Conservation (phyloP, 441 rosid species). For the Populus tomentosa region DNA sequence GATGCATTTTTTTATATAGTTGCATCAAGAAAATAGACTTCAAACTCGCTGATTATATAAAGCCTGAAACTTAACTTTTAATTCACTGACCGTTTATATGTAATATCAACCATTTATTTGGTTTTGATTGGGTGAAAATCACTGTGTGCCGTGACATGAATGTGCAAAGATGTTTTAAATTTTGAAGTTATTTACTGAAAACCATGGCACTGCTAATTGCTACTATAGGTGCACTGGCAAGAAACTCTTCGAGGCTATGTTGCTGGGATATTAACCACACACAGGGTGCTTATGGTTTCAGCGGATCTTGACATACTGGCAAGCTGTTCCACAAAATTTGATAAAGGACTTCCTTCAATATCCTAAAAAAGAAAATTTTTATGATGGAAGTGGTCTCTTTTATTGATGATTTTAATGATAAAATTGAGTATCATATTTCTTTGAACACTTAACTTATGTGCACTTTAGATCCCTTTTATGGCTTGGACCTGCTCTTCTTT, state of each 20-base stretch:
- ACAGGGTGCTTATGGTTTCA: constrained; percentile 87
- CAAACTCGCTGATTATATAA: too few species aligned
- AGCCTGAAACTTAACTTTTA: not conserved
- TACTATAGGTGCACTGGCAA: constrained; percentile 88
- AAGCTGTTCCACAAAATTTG: constrained; percentile 75
- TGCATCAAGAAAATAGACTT: too few species aligned
- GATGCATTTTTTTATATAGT: too few species aligned
- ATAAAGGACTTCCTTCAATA: constrained; percentile 96
- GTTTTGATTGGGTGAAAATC: not conserved
- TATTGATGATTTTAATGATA: not conserved
- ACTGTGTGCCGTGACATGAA: too few species aligned
- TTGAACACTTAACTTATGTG: constrained; percentile 51
- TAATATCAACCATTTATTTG: not conserved
- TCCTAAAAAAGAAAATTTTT: constrained; percentile 35
- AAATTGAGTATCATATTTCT: constrained; percentile 18
- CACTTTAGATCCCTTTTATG: constrained; percentile 94
- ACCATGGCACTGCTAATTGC: not conserved
- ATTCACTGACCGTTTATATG: not conserved
- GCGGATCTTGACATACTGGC: constrained; percentile 87
- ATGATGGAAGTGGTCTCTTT: constrained; percentile 1
- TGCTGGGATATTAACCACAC: constrained; percentile 90
- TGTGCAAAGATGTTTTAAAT: not conserved
- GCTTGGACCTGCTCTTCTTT: constrained; percentile 98
- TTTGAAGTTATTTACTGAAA: constrained; percentile 1
- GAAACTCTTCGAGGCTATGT: constrained; percentile 86